phyloP scores from a whole-genome alignment of 345 rosid species.

The Streptanthus diversifolius region DNA sequence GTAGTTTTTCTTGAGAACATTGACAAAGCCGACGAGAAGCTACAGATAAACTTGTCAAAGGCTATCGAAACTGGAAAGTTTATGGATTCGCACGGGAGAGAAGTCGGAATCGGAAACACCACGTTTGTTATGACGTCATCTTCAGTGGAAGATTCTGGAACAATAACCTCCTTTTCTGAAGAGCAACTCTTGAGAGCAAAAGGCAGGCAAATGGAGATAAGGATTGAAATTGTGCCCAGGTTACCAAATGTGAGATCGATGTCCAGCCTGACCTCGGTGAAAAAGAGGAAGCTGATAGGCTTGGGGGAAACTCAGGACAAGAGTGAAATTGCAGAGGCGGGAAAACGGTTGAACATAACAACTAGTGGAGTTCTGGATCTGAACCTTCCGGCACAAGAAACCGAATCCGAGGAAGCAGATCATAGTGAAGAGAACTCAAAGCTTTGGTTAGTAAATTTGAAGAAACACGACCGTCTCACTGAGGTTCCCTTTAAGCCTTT shows the following conservation, averaged over 20 bases:
- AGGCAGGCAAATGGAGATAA: constrained; percentile 47
- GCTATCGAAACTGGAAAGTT: constrained; percentile 60
- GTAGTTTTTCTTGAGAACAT: constrained; percentile 72
- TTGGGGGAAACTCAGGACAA: constrained; percentile 30
- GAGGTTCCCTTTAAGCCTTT: constrained; percentile 56
- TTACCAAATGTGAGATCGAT: constrained; percentile 7
- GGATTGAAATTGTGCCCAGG: constrained; percentile 34
- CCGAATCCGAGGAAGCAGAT: constrained; percentile 31
- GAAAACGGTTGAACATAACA: constrained; percentile 45
- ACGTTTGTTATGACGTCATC: constrained; percentile 53
- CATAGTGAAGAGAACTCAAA: constrained; percentile 33
- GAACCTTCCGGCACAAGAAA: constrained; percentile 66
- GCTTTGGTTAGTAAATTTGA: constrained; percentile 50
- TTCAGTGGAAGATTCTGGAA: constrained; percentile 14
- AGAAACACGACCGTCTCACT: constrained; percentile 34
- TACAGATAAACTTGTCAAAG: constrained; percentile 43
- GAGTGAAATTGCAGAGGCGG: constrained; percentile 28
- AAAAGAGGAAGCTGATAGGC: constrained; percentile 52
- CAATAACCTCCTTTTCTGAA: constrained; percentile 38
- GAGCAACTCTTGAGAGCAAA: constrained; percentile 48
- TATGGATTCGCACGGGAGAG: constrained; percentile 64
- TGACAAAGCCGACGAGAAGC: constrained; percentile 59
- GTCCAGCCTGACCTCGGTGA: constrained; percentile 20
- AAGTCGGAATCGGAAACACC: constrained; percentile 51
- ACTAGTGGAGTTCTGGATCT: constrained; percentile 48